Evolutionary conservation across 805 yeast genomes (phyloP).

Genomic region (Ogataea populi-albae): DNA sequence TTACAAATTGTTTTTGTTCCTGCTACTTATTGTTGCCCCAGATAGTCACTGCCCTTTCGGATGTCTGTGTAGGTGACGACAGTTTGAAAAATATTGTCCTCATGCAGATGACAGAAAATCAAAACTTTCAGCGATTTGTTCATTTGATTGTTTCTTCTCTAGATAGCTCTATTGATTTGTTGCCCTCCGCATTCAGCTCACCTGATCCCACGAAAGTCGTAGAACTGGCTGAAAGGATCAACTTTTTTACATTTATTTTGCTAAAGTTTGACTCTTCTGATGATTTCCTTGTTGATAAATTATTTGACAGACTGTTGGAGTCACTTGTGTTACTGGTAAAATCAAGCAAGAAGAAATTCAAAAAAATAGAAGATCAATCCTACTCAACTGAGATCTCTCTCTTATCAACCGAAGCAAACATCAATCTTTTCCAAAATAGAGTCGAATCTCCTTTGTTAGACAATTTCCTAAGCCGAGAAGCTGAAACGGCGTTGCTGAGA

Average conservation of each 20-base stretch:
- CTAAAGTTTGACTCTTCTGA: conserved; percentile 6
- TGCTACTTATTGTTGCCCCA: conserved; percentile 37
- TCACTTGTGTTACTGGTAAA: conserved; percentile 15
- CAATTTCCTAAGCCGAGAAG: too few relatives aligned
- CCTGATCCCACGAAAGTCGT: conserved; percentile 26
- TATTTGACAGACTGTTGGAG: conserved; percentile 13
- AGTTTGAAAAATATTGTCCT: conserved; percentile 8
- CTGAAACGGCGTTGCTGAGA: too few relatives aligned
- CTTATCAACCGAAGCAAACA: too few relatives aligned
- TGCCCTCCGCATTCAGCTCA: conserved; percentile 22
- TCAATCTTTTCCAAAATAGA: too few relatives aligned
- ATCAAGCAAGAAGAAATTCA: not conserved
- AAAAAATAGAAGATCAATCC: conserved; percentile 6
- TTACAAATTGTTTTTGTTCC: conserved; percentile 34
- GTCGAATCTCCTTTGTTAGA: too few relatives aligned
- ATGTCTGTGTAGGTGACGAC: conserved; percentile 18
- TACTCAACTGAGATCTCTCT: conserved; percentile 25
- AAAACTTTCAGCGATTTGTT: conserved; percentile 12
- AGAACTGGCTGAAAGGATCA: conserved; percentile 10
- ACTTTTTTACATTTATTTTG: conserved; percentile 10
- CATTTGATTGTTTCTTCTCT: conserved; percentile 9
- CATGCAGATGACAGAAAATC: conserved; percentile 15
- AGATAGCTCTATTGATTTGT: conserved; percentile 11
- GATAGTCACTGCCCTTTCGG: conserved; percentile 31
- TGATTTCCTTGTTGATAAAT: conserved; percentile 5